Evolutionary conservation across 1,139 yeast species (phyloP), one percentile per base, ranked within the genome.

Genomic region (Hemisphaericaspora xylanilytica): DNA sequence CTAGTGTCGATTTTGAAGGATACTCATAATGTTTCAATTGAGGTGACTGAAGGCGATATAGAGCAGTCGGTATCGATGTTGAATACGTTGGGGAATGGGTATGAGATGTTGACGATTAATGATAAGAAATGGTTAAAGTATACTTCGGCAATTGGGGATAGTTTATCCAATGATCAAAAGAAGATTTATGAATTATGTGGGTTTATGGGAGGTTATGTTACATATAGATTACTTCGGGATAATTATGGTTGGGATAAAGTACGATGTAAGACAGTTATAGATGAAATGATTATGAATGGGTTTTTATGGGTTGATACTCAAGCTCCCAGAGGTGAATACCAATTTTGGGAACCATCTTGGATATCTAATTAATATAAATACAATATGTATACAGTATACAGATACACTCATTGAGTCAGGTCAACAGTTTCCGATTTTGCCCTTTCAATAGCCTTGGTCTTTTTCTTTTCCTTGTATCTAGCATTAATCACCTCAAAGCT

Each of bases 251-350:
- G 97, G 97, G 79, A 75, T 40, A 56, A 56, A 9, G 66, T 75
- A 2, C 65, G 96, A 40, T 74, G 87, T 42, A 70, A 72, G 46
- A 65, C 81, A 0, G 85, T 81, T 9, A 58, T 90, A 14, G 82
- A 85, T 35, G 94, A 85, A 42, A 81, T 89, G 87, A 83, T 88
- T 3, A 71, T 84, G 54, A 75, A 75, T 36, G 96, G 97, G 9
- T 67, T 87, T 36, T 64, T 89, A 18, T 89, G 97, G 97, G 67
- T 88, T 1, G 97, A 89, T 54, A 59, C 61, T 3, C 85, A 78
- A 50, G 80, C 74, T 9, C 46, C 45, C 0, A 48, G 47, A 14
- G 64, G 63, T 0, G 88, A 80, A 46, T 59, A 60, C 21, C 74
- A 70, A 48, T 87, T 75, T 54, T 87, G 95, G 95, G 77, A 64